phyloP scores from a whole-genome alignment of 1,284 basidiomycete genomes.

The Sparassis latifolia region DNA sequence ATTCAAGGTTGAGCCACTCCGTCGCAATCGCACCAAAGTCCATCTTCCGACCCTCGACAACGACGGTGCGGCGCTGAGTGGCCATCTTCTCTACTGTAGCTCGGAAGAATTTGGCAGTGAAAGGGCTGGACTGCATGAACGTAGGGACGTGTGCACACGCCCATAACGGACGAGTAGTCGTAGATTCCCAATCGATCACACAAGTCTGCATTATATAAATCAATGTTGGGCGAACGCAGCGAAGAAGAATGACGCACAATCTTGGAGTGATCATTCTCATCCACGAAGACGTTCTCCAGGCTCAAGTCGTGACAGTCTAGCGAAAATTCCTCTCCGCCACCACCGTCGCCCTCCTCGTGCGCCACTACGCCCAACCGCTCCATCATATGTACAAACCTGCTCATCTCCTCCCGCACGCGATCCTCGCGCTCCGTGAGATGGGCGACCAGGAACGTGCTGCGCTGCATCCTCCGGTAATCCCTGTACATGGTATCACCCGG shows the following conservation, averaged over 20 bases:
- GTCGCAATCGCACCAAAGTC: slow-evolving; percentile 39
- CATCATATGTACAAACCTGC: slow-evolving; percentile 60
- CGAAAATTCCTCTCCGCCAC: slow-evolving; percentile 50
- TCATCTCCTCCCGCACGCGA: slow-evolving; percentile 60
- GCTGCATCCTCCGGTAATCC: slow-evolving; percentile 72
- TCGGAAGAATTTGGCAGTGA: slow-evolving; percentile 63
- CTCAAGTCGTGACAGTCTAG: slow-evolving; percentile 76
- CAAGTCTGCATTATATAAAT: slow-evolving; percentile 46
- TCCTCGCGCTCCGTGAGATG: slow-evolving; percentile 60
- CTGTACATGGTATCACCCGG: slow-evolving; percentile 69
- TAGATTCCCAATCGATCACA: slow-evolving; percentile 83
- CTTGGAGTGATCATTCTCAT: slow-evolving; percentile 54
- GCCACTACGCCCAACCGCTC: slow-evolving; percentile 36
- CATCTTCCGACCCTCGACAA: slow-evolving; percentile 11
- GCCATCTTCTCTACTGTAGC: slow-evolving; percentile 48
- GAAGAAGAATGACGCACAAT: slow-evolving; percentile 46
- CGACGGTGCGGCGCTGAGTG: slow-evolving; percentile 11
- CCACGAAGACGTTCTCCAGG: slow-evolving; percentile 76
- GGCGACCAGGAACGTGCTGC: slow-evolving; percentile 67
- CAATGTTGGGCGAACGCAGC: slow-evolving; percentile 4
- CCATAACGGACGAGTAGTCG: slow-evolving; percentile 76
- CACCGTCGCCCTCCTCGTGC: slow-evolving; percentile 20
- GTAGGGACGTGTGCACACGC: slow-evolving; percentile 74
- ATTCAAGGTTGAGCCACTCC: slow-evolving; percentile 70
- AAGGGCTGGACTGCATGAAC: slow-evolving; percentile 69